Percentiles rank a stretch among this genome's conserved stretches.
These are phyloP conservation scores for Irpex sp. DNA, from an alignment of 1,284 basidiomycete species.

Conservation along the genomic window DNA sequence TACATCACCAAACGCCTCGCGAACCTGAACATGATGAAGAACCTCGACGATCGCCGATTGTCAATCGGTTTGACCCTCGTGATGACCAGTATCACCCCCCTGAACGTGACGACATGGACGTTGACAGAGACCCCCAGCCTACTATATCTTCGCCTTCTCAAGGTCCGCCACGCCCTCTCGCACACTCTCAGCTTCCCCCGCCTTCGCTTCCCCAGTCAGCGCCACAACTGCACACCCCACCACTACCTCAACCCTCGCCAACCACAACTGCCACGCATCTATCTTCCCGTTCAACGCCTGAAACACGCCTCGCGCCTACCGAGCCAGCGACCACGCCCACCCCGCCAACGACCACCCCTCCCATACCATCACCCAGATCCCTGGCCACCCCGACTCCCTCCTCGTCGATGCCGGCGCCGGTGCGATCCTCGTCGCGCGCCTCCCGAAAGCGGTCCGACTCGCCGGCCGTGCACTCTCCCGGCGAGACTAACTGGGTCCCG, in stretches of 20 bases:
- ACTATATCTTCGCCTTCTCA: background rate
- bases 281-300: slow-evolving; percentile 3
- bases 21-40: background rate
- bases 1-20: background rate
- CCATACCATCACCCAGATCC: background rate
- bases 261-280: slow-evolving; percentile 8
- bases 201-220: slow-evolving; percentile 8
- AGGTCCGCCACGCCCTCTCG: background rate
- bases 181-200: slow-evolving; percentile 5
- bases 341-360: background rate
- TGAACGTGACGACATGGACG: slow-evolving; percentile 1
- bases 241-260: slow-evolving; percentile 1
- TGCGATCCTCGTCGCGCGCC: background rate
- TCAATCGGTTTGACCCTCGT: slow-evolving; percentile 1
- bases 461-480: background rate
- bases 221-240: slow-evolving; percentile 5
- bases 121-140: background rate
- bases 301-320: background rate
- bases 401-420: background rate
- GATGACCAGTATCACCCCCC: slow-evolving; percentile 1
- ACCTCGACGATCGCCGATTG: background rate
- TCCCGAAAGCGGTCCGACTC: background rate
- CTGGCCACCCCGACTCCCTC: background rate
- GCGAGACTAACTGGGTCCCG: background rate
- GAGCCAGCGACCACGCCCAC: background rate